Base-by-base conservation (phyloP, 495 filamentous ascomycete species). In the Neurospora africana region DNA sequence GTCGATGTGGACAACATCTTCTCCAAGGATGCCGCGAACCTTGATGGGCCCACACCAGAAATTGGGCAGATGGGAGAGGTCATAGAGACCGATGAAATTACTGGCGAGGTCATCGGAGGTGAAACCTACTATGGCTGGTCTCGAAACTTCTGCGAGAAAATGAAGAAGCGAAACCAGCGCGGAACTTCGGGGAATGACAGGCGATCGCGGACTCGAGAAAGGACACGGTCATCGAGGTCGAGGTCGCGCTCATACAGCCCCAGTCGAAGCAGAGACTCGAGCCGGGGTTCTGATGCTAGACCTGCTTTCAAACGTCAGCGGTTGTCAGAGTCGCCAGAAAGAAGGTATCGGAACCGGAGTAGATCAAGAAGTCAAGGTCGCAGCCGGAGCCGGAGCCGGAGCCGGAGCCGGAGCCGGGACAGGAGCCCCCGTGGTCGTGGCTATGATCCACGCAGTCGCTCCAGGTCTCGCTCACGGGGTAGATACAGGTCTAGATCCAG, bases 101-200 rank as follows among this genome's bases (percentile, higher is more conserved):
- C 85, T 2, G 89, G 88, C 1, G 88, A 92, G 15, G 79, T 89
- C 23, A 74, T 84, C 13, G 82, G 82, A 21, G 88, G 89, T 9
- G 89, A 95, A 39, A 89, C 89, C 9, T 96, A 97, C 76, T 95
- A 95, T 77, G 93, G 92, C 43, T 97, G 93, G 93, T 93, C 91
- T 17, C 87, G 86, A 61, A 80, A 83, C 9, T 97, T 96, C 74
- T 96, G 92, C 81, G 85, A 92, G 74, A 89, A 90, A 73, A 96
- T 95, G 91, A 92, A 90, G 78, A 86, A 86, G 69, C 83, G 88
- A 44, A 82, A 81, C 71, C 83, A 84, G 68, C 82, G 78, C 11
- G 77, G 74, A 36, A 71, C 53, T 21, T 74, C 72, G 30, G 67
- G 68, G 2, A 68, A 75, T 71, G 70, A 77, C 36, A 35, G 73